Conservation (phyloP, 352 stramenopile genomes). For the Phytophthora constricta region DNA sequence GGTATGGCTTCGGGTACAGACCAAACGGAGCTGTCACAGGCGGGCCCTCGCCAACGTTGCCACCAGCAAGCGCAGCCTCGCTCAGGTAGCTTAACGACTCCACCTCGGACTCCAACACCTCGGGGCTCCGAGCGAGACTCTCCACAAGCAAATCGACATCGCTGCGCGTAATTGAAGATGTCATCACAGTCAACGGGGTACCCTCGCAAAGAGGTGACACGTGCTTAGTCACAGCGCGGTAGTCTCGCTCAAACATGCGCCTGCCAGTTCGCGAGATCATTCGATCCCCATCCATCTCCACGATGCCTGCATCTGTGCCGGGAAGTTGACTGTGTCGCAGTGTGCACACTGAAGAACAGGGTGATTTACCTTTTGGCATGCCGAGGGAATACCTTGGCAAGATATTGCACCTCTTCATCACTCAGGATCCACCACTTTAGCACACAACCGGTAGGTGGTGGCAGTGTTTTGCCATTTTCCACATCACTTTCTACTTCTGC, state of each 20-base stretch:
- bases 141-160: constrained; percentile 63
- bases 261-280: constrained; percentile 74
- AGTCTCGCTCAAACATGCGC: constrained; percentile 83
- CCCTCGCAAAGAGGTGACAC: constrained; percentile 78
- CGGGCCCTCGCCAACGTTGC: constrained; percentile 33
- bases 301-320: constrained; percentile 78
- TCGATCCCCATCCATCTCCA: constrained; percentile 69
- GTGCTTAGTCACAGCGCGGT: constrained; percentile 80
- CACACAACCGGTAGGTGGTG: constrained; percentile 7
- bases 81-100: constrained; percentile 65
- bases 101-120: constrained; percentile 72
- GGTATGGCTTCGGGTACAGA: constrained; percentile 57
- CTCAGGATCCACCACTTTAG: constrained; percentile 83
- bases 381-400: constrained; percentile 64
- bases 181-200: constrained; percentile 64
- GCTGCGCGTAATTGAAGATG: constrained; percentile 43
- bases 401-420: constrained; percentile 71
- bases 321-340: constrained; percentile 82
- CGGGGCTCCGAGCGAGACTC: constrained; percentile 48
- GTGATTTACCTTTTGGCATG: constrained; percentile 49
- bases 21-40: constrained; percentile 61
- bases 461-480: constrained; percentile 15
- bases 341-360: constrained; percentile 77
- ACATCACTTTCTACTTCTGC: constrained; percentile 3
- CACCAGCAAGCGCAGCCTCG: constrained; percentile 41